Percentiles rank a stretch among this genome's conserved stretches.
Evolutionary conservation across 805 yeast species (phyloP).

Genomic region (Teunomyces atbi): DNA sequence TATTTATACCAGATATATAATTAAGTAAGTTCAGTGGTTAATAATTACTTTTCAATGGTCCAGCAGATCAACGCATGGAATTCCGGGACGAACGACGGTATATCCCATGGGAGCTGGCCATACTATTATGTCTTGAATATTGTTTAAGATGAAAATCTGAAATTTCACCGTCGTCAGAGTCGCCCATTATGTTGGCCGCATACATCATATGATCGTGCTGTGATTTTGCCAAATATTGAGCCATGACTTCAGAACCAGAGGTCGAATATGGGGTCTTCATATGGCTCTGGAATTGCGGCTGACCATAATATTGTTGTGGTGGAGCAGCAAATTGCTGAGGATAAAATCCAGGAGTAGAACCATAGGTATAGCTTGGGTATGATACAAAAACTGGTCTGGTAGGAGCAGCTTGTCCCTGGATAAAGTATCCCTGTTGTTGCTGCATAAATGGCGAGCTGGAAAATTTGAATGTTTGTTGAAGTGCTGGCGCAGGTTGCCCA

Average conservation of each 20-base stretch:
- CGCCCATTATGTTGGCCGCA: constrained; percentile 22
- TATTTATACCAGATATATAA: neutral
- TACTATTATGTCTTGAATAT: neutral
- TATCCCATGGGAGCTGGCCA: neutral
- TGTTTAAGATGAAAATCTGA: neutral
- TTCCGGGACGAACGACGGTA: neutral
- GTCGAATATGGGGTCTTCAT: constrained; percentile 14
- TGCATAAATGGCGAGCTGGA: constrained; percentile 8
- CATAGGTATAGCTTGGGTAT: constrained; percentile 1
- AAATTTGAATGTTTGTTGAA: constrained; percentile 7
- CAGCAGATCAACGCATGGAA: neutral
- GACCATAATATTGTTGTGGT: constrained; percentile 9
- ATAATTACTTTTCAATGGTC: neutral
- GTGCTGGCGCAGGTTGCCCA: constrained; percentile 12
- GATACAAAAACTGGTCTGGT: constrained; percentile 8
- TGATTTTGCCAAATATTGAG: constrained; percentile 71
- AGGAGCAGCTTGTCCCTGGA: neutral
- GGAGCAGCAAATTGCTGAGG: constrained; percentile 8
- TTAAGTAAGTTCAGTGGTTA: too few relatives aligned
- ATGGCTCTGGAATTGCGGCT: constrained; percentile 8
- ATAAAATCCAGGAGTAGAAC: constrained; percentile 10
- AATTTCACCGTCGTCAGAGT: neutral
- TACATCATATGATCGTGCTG: constrained; percentile 61
- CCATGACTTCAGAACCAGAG: constrained; percentile 73
- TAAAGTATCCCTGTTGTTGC: constrained; percentile 12